Evolutionary conservation across 345 rosid genomes (phyloP), one percentile per base, ranked within the genome.

Genomic region (Eucalyptus brandiana): DNA sequence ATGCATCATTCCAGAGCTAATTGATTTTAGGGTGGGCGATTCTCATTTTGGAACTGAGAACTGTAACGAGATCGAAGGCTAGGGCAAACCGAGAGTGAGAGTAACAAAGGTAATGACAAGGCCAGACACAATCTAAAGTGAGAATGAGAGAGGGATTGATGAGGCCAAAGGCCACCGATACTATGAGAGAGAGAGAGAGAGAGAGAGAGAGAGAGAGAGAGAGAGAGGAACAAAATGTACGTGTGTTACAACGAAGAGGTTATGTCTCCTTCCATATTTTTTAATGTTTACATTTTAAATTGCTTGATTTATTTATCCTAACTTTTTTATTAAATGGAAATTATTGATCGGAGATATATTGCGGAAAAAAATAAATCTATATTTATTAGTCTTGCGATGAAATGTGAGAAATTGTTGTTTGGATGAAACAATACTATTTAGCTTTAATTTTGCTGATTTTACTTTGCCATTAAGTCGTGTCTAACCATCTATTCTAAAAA

Each of bases 41-140:
- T 50, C 53, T 0, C 53, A 50, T 50, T 50, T 0, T 50, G 0
- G 53, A 50, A 50, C 1, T 0, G 1, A 0, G 19, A 50, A 0
- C 0, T 50, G 19, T 0, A 50, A 16, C 1, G 4, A 51, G 56
- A 18, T 1, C 23, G 0, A 0, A 51, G 56, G 56, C 56, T 51
- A 51, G 56, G 23, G 0, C 2, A 23, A 51, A 51, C 0, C 0
- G 9, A 18, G 56, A 51, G 56, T 3, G 9, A 7, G 23, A 51
- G 23, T 51, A 51, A 7, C 9, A 51, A 0, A 18, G 56, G 9
- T 18, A 51, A 51, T 51, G 2, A 51, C 23, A 18, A 51, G 0
- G 56, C 23, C 4, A 51, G 9, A 51, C 4, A 3, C 23, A 18
- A 17, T 51, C 4, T 51, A 51, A 0, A 0, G 56, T 3, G 9